These are phyloP conservation scores for Fusarium sp. DNA, from an alignment of 2,329 filamentous ascomycete genomes.

Conservation along the genomic window DNA sequence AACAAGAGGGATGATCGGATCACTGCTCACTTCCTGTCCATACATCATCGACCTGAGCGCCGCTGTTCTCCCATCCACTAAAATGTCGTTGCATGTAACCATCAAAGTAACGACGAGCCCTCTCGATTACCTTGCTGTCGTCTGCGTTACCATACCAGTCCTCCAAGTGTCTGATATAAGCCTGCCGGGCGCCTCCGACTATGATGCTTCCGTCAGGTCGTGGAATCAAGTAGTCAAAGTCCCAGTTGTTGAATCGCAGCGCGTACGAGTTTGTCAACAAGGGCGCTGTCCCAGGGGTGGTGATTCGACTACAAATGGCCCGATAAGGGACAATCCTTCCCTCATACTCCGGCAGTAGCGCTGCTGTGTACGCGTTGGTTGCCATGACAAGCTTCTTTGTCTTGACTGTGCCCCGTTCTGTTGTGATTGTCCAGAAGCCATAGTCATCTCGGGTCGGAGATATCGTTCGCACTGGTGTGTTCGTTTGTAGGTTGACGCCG, in stretches of 20 bases:
- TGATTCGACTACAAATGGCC: constrained; percentile 55
- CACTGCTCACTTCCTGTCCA: constrained; percentile 46
- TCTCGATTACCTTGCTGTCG: constrained; percentile 52
- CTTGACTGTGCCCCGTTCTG: constrained; percentile 57
- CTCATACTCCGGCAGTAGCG: constrained; percentile 68
- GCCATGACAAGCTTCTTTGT: constrained; percentile 71
- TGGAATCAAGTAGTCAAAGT: not conserved
- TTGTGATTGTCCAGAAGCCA: constrained; percentile 25
- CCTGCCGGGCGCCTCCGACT: constrained; percentile 37
- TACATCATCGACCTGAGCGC: constrained; percentile 47
- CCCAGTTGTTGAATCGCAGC: constrained; percentile 50
- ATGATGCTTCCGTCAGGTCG: not conserved
- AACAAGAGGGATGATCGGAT: constrained; percentile 1
- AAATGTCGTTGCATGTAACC: constrained; percentile 62
- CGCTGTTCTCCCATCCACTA: constrained; percentile 60
- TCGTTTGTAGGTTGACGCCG: constrained; percentile 46
- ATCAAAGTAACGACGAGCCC: constrained; percentile 54
- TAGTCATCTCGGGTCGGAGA: constrained; percentile 12
- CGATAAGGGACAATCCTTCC: constrained; percentile 69
- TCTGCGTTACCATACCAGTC: constrained; percentile 61
- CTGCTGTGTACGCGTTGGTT: constrained; percentile 75
- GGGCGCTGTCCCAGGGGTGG: constrained; percentile 33
- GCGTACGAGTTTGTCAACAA: constrained; percentile 44
- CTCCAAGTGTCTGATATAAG: constrained; percentile 48
- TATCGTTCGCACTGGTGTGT: constrained; percentile 41